Evolutionary conservation across 2,329 filamentous ascomycete genomes (phyloP).

Genomic region (Ophioceras dolichostomum): DNA sequence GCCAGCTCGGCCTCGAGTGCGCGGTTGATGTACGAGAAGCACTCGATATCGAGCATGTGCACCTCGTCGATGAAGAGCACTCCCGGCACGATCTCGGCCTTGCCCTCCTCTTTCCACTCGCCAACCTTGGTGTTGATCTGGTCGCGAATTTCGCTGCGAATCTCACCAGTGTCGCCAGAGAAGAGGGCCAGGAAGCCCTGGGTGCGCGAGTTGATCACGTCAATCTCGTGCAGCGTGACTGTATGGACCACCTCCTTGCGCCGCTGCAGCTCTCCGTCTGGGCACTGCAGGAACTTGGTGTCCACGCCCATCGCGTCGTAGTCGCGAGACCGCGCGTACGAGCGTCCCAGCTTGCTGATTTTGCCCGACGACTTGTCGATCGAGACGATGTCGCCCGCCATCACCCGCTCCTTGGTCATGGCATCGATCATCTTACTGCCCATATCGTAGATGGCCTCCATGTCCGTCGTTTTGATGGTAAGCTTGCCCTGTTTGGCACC

Average conservation of each 20-base stretch:
- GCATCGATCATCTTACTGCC: constrained; percentile 99
- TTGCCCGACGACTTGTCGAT: constrained; percentile 98
- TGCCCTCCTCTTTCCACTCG: constrained; percentile 99
- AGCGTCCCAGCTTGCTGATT: constrained; percentile 92
- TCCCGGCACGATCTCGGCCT: constrained; percentile 93
- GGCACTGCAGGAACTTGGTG: constrained; percentile 95
- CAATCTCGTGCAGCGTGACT: constrained; percentile 93
- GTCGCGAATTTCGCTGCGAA: constrained; percentile 89
- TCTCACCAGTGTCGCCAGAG: constrained; percentile 96
- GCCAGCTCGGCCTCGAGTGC: constrained; percentile 90
- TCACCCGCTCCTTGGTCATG: constrained; percentile 98
- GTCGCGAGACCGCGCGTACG: constrained; percentile 87
- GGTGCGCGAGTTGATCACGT: constrained; percentile 98
- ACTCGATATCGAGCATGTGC: constrained; percentile 99
- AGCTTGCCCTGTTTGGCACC: constrained; percentile 97
- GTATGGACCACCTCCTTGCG: constrained; percentile 96
- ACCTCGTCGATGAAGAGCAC: constrained; percentile 98
- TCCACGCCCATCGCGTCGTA: constrained; percentile 99
- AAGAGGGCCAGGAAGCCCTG: constrained; percentile 96
- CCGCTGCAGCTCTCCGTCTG: constrained; percentile 93
- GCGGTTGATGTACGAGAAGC: constrained; percentile 97
- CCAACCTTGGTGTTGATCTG: constrained; percentile 99
- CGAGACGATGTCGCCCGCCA: constrained; percentile 95
- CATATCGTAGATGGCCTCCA: constrained; percentile 99
- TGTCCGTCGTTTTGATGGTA: constrained; percentile 98